A percentile compares a stretch with the other conserved stretches of the same genome.
phyloP scores from a whole-genome alignment of 2,329 filamentous ascomycete genomes.

The Penicillium sclerotiorum region DNA sequence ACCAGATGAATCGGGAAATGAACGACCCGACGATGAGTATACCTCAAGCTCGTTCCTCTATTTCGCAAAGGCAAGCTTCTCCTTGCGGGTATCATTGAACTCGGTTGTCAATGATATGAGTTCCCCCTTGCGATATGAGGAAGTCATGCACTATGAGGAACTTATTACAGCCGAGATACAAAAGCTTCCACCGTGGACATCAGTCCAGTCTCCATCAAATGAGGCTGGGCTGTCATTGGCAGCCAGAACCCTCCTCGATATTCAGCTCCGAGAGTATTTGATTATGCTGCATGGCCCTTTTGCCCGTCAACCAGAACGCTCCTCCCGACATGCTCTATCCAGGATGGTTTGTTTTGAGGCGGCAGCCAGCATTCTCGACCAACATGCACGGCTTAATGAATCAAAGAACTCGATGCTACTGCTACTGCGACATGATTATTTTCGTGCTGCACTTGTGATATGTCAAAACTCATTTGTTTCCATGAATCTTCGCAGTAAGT shows the following conservation, averaged over 20 bases:
- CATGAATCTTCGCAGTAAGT: slow-evolving; percentile 4
- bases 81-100: slow-evolving; percentile 30
- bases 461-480: slow-evolving; percentile 23
- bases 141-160: slow-evolving; percentile 30
- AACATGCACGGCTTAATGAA: slow-evolving; percentile 13
- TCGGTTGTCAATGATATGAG: slow-evolving; percentile 32
- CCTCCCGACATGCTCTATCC: slow-evolving; percentile 28
- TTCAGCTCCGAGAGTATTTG: slow-evolving; percentile 33
- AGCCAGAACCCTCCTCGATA: slow-evolving; percentile 21
- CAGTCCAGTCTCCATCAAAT: neutral
- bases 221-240: slow-evolving; percentile 9
- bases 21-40: slow-evolving; percentile 12
- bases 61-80: slow-evolving; percentile 25
- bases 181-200: slow-evolving; percentile 25
- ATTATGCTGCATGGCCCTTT: slow-evolving; percentile 34
- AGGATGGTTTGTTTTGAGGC: slow-evolving; percentile 27
- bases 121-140: slow-evolving; percentile 25
- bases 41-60: slow-evolving; percentile 31
- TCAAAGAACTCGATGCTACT: slow-evolving; percentile 13
- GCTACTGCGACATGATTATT: slow-evolving; percentile 25
- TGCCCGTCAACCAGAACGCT: slow-evolving; percentile 22
- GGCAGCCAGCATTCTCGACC: slow-evolving; percentile 18
- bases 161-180: slow-evolving; percentile 26
- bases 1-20: neutral
- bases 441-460: slow-evolving; percentile 21